Evolutionary conservation across 2,329 filamentous ascomycete genomes (phyloP), one percentile per base, ranked within the genome.

Genomic region (Allantophomopsis cytisporea): DNA sequence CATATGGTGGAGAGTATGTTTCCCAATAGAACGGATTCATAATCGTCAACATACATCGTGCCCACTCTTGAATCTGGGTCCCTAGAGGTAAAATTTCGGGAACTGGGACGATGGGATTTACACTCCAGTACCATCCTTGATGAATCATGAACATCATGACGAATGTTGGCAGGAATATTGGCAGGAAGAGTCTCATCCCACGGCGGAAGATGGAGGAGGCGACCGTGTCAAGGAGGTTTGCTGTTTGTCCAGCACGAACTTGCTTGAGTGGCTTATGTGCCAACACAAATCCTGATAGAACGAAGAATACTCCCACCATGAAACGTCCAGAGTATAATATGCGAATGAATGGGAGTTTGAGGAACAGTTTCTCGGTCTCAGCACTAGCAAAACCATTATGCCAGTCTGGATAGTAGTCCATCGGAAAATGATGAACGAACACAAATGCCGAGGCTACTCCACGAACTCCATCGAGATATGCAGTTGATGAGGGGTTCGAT

Each of bases 401-500:
- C 50, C 14, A 18, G 7, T 17, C 18, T n/a, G 35, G 35, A 36
- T 36, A 36, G 14, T 18, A 36, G 16, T 36, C 35, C 13, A 36
- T 17, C 7, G 18, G 53, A 46, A 59, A 57, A 45, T 68, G 65
- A 43, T 60, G 63, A 49, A 63, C 48, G 46, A 65, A 68, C 40
- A 69, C 65, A 37, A 68, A 40, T 31, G 68, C 50, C 6, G 64
- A 62, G 8, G 66, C 65, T 35, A 68, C 55, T 28, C 66, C 66
- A 37, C 66, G 62, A 35, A 69, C 52, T 18, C 66, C 65, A 47
- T 69, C 65, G 30, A 69, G 59, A 48, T 65, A 68, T 6, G 63
- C 61, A 0, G 64, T 66, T 41, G 35, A 28, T 28, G 23, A 28
- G 23, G 23, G 23, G 3, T 28, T 28, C 10, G 23, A 10, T 6